phyloP scores from a whole-genome alignment of 345 rosid genomes.

The Rhodamnia rubescens region DNA sequence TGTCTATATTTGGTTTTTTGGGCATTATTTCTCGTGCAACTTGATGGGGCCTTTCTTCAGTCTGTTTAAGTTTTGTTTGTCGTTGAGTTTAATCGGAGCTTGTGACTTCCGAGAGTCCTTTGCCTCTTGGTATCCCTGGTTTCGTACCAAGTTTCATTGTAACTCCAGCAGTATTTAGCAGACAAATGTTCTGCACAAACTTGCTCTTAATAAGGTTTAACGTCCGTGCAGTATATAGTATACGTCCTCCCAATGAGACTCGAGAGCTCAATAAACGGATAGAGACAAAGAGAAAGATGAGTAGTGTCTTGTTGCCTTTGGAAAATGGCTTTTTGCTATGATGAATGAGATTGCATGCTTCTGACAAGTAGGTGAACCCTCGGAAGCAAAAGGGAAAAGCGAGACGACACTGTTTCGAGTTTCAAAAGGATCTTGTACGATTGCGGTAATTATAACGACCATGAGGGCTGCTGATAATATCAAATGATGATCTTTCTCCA shows the following conservation, averaged over 20 bases:
- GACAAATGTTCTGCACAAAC: not conserved
- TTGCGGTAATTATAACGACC: not conserved
- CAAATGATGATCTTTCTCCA: not conserved
- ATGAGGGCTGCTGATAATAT: not conserved
- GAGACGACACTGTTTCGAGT: not conserved
- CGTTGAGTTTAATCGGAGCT: not conserved
- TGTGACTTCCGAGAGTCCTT: not conserved
- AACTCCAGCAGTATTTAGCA: not conserved
- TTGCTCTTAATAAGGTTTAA: not conserved
- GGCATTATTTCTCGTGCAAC: not conserved
- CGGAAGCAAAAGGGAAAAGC: not conserved
- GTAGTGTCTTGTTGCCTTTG: not conserved
- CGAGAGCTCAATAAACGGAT: not conserved
- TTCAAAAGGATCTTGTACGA: not conserved
- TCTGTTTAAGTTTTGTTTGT: not conserved
- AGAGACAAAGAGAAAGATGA: not conserved
- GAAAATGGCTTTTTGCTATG: not conserved
- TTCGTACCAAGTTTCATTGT: not conserved
- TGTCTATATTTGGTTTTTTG: not conserved
- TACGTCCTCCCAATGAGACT: not conserved
- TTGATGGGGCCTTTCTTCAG: not conserved
- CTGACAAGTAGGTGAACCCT: constrained; percentile 1
- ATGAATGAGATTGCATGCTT: constrained; percentile 6
- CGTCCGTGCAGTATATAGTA: not conserved
- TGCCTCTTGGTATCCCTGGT: not conserved